Conservation (phyloP, 2,329 filamentous ascomycete species). For the Neonectria sp. region DNA sequence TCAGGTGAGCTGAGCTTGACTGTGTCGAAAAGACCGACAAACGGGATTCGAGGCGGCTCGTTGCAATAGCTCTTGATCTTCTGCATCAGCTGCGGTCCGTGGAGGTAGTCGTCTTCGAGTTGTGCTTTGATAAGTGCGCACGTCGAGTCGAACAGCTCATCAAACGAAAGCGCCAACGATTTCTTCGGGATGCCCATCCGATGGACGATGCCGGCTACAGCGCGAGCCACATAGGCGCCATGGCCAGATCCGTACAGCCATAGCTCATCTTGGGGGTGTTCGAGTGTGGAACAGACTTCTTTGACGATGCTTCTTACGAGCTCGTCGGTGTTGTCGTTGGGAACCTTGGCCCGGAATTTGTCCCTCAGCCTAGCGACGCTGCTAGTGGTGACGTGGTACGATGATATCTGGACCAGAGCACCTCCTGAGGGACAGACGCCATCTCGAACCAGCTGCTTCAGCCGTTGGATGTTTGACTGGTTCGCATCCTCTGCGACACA, state of each 20-base stretch:
- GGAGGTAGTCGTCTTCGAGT: slow-evolving; percentile 38
- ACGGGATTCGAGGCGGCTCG: slow-evolving; percentile 38
- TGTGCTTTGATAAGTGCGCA: slow-evolving; percentile 42
- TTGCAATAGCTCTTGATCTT: slow-evolving; percentile 24
- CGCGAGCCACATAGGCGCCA: slow-evolving; percentile 41
- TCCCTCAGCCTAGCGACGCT: slow-evolving; percentile 34
- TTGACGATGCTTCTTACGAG: slow-evolving; percentile 41
- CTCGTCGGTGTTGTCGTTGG: slow-evolving; percentile 33
- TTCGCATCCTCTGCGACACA: slow-evolving; percentile 33
- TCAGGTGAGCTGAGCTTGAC: slow-evolving; percentile 26
- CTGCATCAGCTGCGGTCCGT: slow-evolving; percentile 32
- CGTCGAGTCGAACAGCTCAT: slow-evolving; percentile 39
- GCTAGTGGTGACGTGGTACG: slow-evolving; percentile 35
- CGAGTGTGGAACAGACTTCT: slow-evolving; percentile 35
- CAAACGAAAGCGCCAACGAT: slow-evolving; percentile 19
- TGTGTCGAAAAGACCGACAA: slow-evolving; percentile 44
- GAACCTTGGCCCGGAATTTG: slow-evolving; percentile 27
- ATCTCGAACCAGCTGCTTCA: slow-evolving; percentile 36
- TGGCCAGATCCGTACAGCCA: slow-evolving; percentile 46
- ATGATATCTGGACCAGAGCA: slow-evolving; percentile 33
- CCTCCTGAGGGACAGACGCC: slow-evolving; percentile 26
- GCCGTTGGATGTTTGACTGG: slow-evolving; percentile 39
- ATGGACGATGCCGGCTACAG: slow-evolving; percentile 43
- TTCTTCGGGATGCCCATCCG: slow-evolving; percentile 35
- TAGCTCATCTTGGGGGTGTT: slow-evolving; percentile 41